phyloP scores from a whole-genome alignment of 495 filamentous ascomycete genomes.

The Lasiosphaeris hirsuta region DNA sequence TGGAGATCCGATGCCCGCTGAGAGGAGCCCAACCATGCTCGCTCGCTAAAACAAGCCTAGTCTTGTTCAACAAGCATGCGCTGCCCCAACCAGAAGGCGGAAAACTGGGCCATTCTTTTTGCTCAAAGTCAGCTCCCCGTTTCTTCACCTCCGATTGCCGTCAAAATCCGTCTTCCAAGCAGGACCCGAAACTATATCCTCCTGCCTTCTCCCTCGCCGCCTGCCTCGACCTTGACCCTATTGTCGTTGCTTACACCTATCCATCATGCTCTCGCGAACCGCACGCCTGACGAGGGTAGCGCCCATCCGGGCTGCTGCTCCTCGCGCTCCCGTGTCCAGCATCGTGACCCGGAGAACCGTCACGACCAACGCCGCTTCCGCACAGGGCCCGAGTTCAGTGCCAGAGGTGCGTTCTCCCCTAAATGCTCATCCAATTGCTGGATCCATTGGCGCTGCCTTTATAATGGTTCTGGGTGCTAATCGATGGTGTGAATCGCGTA shows the following conservation, averaged over 20 bases:
- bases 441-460: background rate
- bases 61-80: constrained; percentile 10
- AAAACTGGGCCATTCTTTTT: constrained; percentile 12
- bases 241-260: background rate
- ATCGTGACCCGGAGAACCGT: constrained; percentile 57
- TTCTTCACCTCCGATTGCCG: background rate
- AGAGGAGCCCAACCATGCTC: constrained; percentile 1
- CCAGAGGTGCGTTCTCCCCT: constrained; percentile 50
- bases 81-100: constrained; percentile 7
- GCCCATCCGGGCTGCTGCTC: constrained; percentile 36
- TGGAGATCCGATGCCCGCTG: constrained; percentile 1
- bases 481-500: constrained; percentile 31
- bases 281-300: constrained; percentile 45
- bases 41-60: constrained; percentile 6
- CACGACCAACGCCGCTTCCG: constrained; percentile 90
- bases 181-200: background rate
- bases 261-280: constrained; percentile 53
- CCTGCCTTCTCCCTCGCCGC: background rate
- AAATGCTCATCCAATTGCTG: background rate
- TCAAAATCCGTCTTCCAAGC: background rate
- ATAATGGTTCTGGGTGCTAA: background rate
- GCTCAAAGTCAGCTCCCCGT: constrained; percentile 5
- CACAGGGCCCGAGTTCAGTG: constrained; percentile 78
- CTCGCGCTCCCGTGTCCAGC: constrained; percentile 52
- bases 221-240: constrained; percentile 5